Evolutionary conservation across 805 yeast species (phyloP).

Genomic region (Yarrowia sp.): DNA sequence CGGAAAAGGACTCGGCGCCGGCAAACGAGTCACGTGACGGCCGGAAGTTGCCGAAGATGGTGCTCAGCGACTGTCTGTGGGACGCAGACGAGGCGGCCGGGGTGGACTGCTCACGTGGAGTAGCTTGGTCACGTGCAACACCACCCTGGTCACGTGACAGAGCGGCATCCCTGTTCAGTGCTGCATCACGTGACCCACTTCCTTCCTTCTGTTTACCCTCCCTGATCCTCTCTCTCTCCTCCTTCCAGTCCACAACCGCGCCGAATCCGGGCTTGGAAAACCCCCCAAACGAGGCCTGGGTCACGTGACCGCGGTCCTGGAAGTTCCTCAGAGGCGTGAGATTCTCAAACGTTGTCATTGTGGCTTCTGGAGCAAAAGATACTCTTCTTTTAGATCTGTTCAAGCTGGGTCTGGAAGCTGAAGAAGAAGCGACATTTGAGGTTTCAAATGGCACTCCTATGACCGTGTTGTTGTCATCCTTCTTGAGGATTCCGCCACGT

Average conservation of each 20-base stretch:
- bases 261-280: slow-evolving; percentile 20
- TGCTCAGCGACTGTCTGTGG: slow-evolving; percentile 5
- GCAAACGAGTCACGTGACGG: slow-evolving; percentile 30
- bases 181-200: not conserved
- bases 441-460: slow-evolving; percentile 23
- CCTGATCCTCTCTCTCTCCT: not conserved
- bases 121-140: no score
- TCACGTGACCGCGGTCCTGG: not conserved
- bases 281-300: slow-evolving; percentile 8
- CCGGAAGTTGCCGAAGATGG: slow-evolving; percentile 32
- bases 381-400: slow-evolving; percentile 21
- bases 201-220: not conserved
- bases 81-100: no score
- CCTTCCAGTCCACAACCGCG: slow-evolving; percentile 17
- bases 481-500: slow-evolving; percentile 35
- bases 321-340: slow-evolving; percentile 22
- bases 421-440: not conserved
- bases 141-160: not conserved
- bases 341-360: slow-evolving; percentile 33
- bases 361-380: slow-evolving; percentile 34
- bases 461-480: slow-evolving; percentile 37
- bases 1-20: slow-evolving; percentile 9
- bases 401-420: slow-evolving; percentile 7
- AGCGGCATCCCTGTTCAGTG: not conserved
- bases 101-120: no score